Evolutionary conservation across 306 rosid species (phyloP).

Genomic region (Lithocarpus polystachyus): DNA sequence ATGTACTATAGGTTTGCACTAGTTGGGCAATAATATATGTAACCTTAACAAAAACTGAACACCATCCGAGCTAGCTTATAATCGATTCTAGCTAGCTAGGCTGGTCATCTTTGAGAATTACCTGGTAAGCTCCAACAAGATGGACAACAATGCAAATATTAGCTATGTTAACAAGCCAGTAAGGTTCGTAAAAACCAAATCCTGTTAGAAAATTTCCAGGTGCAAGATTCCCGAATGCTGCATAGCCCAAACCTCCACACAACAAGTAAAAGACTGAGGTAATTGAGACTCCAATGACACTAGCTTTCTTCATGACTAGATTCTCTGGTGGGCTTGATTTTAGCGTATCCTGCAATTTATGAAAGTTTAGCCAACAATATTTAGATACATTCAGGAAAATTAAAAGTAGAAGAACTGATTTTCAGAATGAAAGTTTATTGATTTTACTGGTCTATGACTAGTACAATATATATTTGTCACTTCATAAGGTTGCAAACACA

Average conservation of each 20-base stretch:
- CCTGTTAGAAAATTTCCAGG: constrained; percentile 60
- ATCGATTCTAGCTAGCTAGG: not conserved
- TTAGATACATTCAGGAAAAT: too few relatives aligned
- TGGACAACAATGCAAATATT: constrained; percentile 42
- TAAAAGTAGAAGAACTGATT: too few relatives aligned
- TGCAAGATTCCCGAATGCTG: constrained; percentile 47
- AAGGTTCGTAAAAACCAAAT: constrained; percentile 60
- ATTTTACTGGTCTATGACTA: too few relatives aligned
- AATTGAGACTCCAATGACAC: not conserved
- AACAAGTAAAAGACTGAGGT: constrained; percentile 31
- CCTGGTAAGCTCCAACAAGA: constrained; percentile 48
- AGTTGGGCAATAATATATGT: too few relatives aligned
- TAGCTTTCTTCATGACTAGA: constrained; percentile 41
- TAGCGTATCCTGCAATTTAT: constrained; percentile 34
- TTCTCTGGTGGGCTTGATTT: constrained; percentile 51
- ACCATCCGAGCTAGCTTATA: not conserved
- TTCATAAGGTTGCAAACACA: too few relatives aligned
- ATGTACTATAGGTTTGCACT: too few relatives aligned
- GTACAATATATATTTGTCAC: too few relatives aligned
- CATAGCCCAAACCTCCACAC: constrained; percentile 42
- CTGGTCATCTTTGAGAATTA: constrained; percentile 4
- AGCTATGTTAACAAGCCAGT: constrained; percentile 42
- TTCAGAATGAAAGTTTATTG: too few relatives aligned
- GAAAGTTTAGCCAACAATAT: not conserved
- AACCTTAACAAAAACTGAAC: too few relatives aligned